These are phyloP conservation scores for Agaricus sinodeliciosus DNA, from an alignment of 768 basidiomycete species.

Conservation along the genomic window DNA sequence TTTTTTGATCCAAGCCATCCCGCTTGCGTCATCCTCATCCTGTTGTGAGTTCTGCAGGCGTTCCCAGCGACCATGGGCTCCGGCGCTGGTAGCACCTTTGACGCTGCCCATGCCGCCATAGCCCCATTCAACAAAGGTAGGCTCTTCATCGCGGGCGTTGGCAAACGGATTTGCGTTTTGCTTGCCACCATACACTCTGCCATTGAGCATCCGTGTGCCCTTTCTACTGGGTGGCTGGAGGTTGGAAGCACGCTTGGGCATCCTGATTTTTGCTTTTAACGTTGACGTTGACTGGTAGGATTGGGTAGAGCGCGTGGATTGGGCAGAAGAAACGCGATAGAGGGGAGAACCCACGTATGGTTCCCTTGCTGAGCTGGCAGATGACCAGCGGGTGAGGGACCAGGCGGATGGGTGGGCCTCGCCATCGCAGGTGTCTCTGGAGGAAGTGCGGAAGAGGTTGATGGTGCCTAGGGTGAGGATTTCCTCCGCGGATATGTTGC, in stretches of 20 bases:
- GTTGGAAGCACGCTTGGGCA: constrained; percentile 11
- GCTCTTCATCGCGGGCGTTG: constrained; percentile 58
- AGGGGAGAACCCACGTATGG: constrained; percentile 23
- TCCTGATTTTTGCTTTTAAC: constrained; percentile 12
- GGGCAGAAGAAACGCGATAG: constrained; percentile 27
- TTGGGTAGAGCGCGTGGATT: constrained; percentile 17
- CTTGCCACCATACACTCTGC: constrained; percentile 68
- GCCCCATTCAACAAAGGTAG: constrained; percentile 91
- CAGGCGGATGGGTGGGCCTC: constrained; percentile 14
- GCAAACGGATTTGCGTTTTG: constrained; percentile 53
- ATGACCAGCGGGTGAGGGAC: constrained; percentile 26
- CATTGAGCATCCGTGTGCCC: constrained; percentile 73
- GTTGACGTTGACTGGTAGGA: constrained; percentile 17
- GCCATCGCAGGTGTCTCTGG: constrained; percentile 19
- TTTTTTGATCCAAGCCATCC: constrained; percentile 76
- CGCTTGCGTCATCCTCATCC: constrained; percentile 77
- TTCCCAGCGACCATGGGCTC: constrained; percentile 23
- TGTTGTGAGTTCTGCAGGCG: constrained; percentile 18
- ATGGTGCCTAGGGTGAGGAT: constrained; percentile 32
- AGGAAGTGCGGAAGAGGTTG: constrained; percentile 29
- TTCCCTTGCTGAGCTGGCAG: constrained; percentile 14
- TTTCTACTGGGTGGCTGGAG: constrained; percentile 21
- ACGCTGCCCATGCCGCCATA: constrained; percentile 79
- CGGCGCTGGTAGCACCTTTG: constrained; percentile 31
- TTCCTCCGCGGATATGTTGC: constrained; percentile 26